Conservation (phyloP, 2,329 filamentous ascomycete species). For the Cladosporium oxysporum region DNA sequence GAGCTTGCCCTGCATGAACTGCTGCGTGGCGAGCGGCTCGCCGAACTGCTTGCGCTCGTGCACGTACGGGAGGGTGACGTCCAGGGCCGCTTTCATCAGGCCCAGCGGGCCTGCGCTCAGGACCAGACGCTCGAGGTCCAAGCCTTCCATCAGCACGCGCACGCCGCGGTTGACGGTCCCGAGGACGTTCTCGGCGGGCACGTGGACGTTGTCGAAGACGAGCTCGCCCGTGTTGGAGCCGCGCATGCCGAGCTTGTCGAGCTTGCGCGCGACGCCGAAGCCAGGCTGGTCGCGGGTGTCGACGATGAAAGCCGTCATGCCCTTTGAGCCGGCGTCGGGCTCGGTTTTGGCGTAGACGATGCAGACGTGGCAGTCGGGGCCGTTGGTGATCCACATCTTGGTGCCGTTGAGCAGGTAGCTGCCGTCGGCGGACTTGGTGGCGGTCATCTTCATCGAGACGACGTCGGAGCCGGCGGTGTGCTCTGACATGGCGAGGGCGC, state of each 20-base stretch:
- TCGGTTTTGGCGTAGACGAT: conserved; percentile 97
- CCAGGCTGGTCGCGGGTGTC: conserved; percentile 66
- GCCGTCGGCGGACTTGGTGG: conserved; percentile 77
- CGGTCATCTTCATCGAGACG: conserved; percentile 89
- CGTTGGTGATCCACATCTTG: conserved; percentile 99
- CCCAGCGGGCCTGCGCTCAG: conserved; percentile 88
- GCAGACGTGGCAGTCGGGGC: conserved; percentile 87
- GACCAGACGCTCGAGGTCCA: conserved; percentile 91
- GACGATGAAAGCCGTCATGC: conserved; percentile 93
- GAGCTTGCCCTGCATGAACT: conserved; percentile 87
- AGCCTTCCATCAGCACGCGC: conserved; percentile 89
- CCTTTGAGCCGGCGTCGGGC: conserved; percentile 77
- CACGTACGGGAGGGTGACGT: conserved; percentile 82
- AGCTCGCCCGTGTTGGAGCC: conserved; percentile 96
- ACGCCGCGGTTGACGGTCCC: conserved; percentile 81
- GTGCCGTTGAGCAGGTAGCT: conserved; percentile 84
- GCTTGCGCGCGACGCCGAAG: conserved; percentile 84
- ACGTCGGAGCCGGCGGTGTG: conserved; percentile 89
- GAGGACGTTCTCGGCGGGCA: conserved; percentile 78
- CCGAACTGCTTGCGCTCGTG: conserved; percentile 90
- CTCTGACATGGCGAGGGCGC: conserved; percentile 93
- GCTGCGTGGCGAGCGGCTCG: conserved; percentile 82
- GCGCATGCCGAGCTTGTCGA: conserved; percentile 98
- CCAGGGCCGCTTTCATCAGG: conserved; percentile 89
- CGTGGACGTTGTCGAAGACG: conserved; percentile 86